Conservation (phyloP, 495 filamentous ascomycete species). For the Penicillium maclennaniae region DNA sequence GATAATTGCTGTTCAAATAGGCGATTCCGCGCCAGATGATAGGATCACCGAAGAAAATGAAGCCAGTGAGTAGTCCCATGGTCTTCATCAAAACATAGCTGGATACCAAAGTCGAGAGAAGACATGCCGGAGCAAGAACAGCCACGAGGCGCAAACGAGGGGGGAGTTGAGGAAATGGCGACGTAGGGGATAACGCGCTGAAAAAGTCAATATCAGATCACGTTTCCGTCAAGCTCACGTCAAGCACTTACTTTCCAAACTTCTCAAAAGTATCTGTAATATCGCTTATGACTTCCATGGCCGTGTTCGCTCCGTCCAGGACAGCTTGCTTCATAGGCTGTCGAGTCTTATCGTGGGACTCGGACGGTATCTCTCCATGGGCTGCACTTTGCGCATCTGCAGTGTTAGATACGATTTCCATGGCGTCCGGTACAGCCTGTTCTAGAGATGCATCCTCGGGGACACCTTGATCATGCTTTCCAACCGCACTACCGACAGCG, state of each 20-base stretch:
- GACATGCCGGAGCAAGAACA: slow-evolving; percentile 54
- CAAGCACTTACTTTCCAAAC: slow-evolving; percentile 61
- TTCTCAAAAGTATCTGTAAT: slow-evolving; percentile 76
- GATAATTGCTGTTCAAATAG: slow-evolving; percentile 62
- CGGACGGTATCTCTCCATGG: slow-evolving; percentile 37
- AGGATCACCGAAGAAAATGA: slow-evolving; percentile 79
- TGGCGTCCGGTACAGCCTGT: slow-evolving; percentile 58
- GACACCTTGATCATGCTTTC: slow-evolving; percentile 61
- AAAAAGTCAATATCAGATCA: neutral
- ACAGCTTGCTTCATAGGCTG: slow-evolving; percentile 73
- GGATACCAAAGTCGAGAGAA: slow-evolving; percentile 56
- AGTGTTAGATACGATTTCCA: slow-evolving; percentile 45
- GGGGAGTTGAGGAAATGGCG: slow-evolving; percentile 64
- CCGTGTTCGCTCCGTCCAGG: slow-evolving; percentile 67
- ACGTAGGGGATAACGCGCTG: slow-evolving; percentile 68
- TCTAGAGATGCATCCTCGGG: slow-evolving; percentile 39
- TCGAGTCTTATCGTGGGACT: slow-evolving; percentile 72
- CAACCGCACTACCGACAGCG: slow-evolving; percentile 68
- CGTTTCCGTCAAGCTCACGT: neutral
- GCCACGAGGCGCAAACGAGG: slow-evolving; percentile 61
- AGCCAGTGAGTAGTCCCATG: slow-evolving; percentile 57
- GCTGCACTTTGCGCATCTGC: slow-evolving; percentile 60
- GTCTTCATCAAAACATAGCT: slow-evolving; percentile 70
- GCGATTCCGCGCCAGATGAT: slow-evolving; percentile 56
- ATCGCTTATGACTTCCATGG: slow-evolving; percentile 72